Percentiles rank a stretch among this genome's conserved stretches.
These are phyloP conservation scores for Salmacisia buchloeana DNA, from an alignment of 1,284 basidiomycete species.

Conservation along the genomic window DNA sequence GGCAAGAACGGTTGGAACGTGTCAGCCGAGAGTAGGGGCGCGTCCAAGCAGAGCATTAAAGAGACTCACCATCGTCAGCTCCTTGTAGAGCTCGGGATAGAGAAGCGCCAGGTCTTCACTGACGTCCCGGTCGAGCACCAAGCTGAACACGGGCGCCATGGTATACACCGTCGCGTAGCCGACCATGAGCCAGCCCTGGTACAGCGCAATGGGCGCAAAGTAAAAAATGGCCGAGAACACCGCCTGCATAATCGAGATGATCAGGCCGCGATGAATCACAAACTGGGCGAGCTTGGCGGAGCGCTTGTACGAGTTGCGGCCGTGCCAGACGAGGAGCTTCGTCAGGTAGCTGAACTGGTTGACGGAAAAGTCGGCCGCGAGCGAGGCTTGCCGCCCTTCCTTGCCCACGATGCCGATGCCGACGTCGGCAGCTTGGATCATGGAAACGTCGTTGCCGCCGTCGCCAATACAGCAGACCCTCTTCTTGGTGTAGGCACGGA, in stretches of 20 bases:
- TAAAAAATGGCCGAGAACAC: conserved; percentile 98
- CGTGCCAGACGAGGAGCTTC: conserved; percentile 92
- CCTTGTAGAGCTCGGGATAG: conserved; percentile 97
- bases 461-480: conserved; percentile 96
- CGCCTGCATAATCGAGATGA: conserved; percentile 83
- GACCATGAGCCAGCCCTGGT: conserved; percentile 96
- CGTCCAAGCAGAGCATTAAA: neutral
- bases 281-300: conserved; percentile 97
- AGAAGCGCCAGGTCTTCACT: conserved; percentile 89
- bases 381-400: conserved; percentile 94
- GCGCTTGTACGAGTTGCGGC: conserved; percentile 94
- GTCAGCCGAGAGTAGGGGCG: neutral
- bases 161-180: conserved; percentile 98
- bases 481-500: conserved; percentile 81
- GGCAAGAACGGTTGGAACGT: conserved; percentile 2
- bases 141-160: conserved; percentile 95
- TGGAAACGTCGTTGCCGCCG: conserved; percentile 89
- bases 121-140: conserved; percentile 92
- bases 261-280: conserved; percentile 88
- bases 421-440: conserved; percentile 91
- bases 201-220: conserved; percentile 95
- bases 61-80: conserved; percentile 74
- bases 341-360: conserved; percentile 92
- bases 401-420: conserved; percentile 97
- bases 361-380: conserved; percentile 96